Conservation (phyloP, 2,329 filamentous ascomycete species). For the Trichoderma koningiopsis region DNA sequence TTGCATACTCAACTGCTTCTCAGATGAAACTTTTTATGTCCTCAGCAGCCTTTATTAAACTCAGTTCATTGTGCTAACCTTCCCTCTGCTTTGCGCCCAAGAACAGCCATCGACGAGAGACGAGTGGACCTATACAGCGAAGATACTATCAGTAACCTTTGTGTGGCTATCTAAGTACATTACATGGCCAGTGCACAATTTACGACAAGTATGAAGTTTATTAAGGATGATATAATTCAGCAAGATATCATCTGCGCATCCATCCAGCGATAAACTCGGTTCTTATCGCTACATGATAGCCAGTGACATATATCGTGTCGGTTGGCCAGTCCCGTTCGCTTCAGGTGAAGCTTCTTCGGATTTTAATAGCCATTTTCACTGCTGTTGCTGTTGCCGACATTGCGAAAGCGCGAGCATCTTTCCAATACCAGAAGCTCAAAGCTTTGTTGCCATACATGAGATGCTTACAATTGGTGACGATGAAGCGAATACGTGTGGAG, state of each 20-base stretch:
- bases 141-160: too few relatives aligned
- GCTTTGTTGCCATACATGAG: constrained; percentile 63
- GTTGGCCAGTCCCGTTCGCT: constrained; percentile 29
- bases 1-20: background rate
- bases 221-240: too few relatives aligned
- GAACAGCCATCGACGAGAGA: background rate
- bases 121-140: background rate
- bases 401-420: constrained; percentile 45
- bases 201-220: too few relatives aligned
- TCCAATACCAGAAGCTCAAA: constrained; percentile 61
- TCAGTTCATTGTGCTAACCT: background rate
- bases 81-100: background rate
- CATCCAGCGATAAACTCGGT: background rate
- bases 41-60: background rate
- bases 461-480: constrained; percentile 63
- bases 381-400: background rate
- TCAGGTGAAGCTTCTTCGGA: constrained; percentile 36
- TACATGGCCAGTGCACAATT: too few relatives aligned
- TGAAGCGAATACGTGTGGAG: constrained; percentile 50
- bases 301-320: too few relatives aligned
- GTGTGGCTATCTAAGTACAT: too few relatives aligned
- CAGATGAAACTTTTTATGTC: background rate
- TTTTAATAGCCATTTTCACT: too few relatives aligned
- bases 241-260: background rate
- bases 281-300: background rate